These are phyloP conservation scores for Onygena corvina DNA, from an alignment of 2,329 filamentous ascomycete species.

Conservation along the genomic window DNA sequence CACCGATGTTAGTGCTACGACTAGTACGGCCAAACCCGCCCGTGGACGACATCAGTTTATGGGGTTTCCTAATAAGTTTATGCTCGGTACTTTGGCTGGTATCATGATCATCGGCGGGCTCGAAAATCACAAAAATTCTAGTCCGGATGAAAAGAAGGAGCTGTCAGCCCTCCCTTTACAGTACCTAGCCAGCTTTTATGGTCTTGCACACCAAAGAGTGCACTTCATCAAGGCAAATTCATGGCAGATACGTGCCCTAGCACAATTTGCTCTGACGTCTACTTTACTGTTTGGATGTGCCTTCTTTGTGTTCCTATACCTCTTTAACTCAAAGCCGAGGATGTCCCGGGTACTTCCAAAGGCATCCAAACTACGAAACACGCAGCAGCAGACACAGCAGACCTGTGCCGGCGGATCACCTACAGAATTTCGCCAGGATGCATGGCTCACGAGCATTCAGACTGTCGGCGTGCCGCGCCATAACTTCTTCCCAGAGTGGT, in stretches of 20 bases:
- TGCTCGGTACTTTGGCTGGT: slow-evolving; percentile 84
- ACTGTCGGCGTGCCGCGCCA: slow-evolving; percentile 84
- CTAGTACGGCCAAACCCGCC: slow-evolving; percentile 28
- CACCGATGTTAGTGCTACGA: slow-evolving; percentile 5
- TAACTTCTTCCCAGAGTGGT: slow-evolving; percentile 72
- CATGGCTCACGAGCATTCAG: slow-evolving; percentile 87
- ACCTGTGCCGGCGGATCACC: slow-evolving; percentile 53
- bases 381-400: slow-evolving; percentile 18
- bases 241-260: slow-evolving; percentile 29
- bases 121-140: slow-evolving; percentile 49
- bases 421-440: slow-evolving; percentile 72
- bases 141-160: slow-evolving; percentile 37
- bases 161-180: slow-evolving; percentile 54
- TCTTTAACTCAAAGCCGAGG: slow-evolving; percentile 47
- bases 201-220: slow-evolving; percentile 19
- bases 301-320: slow-evolving; percentile 45
- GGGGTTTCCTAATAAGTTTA: slow-evolving; percentile 56
- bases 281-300: slow-evolving; percentile 43
- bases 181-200: slow-evolving; percentile 36
- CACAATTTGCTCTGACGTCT: slow-evolving; percentile 40
- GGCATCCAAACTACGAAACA: slow-evolving; percentile 26
- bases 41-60: slow-evolving; percentile 33
- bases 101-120: slow-evolving; percentile 84
- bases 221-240: slow-evolving; percentile 20
- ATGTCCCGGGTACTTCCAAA: slow-evolving; percentile 31